Conservation (phyloP, 169 alveolate genomes). For the Plasmodium sp. region DNA sequence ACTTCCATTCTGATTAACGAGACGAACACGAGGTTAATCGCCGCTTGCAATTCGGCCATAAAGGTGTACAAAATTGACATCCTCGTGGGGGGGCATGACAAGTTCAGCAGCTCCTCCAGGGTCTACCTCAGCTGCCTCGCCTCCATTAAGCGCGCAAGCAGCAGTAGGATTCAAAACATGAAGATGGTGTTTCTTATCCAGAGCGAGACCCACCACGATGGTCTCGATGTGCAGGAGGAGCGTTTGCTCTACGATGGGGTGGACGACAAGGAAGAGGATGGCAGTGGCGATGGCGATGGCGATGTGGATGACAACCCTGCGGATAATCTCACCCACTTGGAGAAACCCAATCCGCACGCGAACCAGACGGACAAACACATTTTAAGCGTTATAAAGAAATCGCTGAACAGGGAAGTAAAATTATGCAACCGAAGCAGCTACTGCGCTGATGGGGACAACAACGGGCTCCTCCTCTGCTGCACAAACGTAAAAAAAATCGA, state of each 20-base stretch:
- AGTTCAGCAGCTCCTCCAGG: conserved; percentile 18
- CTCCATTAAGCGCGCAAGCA: conserved; percentile 16
- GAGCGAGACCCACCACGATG: neutral
- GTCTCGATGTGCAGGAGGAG: neutral
- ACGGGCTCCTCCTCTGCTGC: conserved; percentile 58
- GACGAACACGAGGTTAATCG: conserved; percentile 52
- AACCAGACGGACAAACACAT: neutral
- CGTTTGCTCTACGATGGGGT: neutral
- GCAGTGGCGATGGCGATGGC: neutral
- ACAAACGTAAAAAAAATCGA: conserved; percentile 59
- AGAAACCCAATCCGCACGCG: neutral
- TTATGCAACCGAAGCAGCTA: conserved; percentile 51
- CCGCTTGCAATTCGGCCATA: conserved; percentile 29
- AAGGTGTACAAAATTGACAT: conserved; percentile 66
- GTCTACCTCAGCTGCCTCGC: conserved; percentile 52
- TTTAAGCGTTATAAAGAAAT: conserved; percentile 1
- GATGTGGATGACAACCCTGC: neutral
- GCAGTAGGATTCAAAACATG: conserved; percentile 30
- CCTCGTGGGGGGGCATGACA: conserved; percentile 9
- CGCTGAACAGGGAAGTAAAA: neutral
- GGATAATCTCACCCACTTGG: neutral
- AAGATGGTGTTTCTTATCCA: conserved; percentile 18
- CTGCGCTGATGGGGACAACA: conserved; percentile 46
- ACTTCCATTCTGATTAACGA: conserved; percentile 77
- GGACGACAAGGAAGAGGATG: neutral